Conservation (phyloP, 306 rosid genomes). For the Crataegus laevigata region DNA sequence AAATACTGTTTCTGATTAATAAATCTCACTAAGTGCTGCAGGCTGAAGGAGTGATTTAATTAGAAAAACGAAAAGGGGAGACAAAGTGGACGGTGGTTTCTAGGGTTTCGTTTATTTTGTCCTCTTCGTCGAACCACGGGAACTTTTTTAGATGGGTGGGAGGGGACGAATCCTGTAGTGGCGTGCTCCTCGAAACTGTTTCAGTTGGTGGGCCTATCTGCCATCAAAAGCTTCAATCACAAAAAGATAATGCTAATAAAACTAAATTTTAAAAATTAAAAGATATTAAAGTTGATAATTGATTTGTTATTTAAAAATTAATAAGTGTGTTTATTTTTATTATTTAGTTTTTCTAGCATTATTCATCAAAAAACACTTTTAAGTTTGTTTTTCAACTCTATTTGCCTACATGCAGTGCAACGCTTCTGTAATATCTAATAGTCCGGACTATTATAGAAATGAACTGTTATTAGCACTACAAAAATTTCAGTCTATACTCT, state of each 20-base stretch:
- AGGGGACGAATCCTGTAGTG: neutral
- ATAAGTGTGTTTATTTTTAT: accelerated
- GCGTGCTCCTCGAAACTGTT: constrained; percentile 23
- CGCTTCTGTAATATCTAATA: too few species aligned
- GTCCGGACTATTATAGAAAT: too few species aligned
- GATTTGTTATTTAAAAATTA: accelerated
- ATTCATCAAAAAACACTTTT: neutral
- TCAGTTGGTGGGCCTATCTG: neutral
- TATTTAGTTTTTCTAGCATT: too few species aligned
- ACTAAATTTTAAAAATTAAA: too few species aligned
- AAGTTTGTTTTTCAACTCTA: neutral
- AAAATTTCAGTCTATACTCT: too few species aligned
- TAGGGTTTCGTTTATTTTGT: constrained; percentile 16
- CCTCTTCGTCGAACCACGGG: neutral
- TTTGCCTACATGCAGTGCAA: neutral
- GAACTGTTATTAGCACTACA: too few species aligned
- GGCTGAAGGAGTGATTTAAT: neutral
- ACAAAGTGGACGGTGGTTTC: constrained; percentile 22
- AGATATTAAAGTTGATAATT: accelerated
- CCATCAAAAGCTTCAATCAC: neutral
- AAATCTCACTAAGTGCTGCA: neutral
- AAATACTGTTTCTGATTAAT: too few species aligned
- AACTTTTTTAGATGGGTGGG: neutral
- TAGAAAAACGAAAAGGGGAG: neutral
- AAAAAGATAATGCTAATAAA: accelerated